These are phyloP conservation scores for Phialophora chinensis DNA, from an alignment of 2,329 filamentous ascomycete species.

Conservation along the genomic window DNA sequence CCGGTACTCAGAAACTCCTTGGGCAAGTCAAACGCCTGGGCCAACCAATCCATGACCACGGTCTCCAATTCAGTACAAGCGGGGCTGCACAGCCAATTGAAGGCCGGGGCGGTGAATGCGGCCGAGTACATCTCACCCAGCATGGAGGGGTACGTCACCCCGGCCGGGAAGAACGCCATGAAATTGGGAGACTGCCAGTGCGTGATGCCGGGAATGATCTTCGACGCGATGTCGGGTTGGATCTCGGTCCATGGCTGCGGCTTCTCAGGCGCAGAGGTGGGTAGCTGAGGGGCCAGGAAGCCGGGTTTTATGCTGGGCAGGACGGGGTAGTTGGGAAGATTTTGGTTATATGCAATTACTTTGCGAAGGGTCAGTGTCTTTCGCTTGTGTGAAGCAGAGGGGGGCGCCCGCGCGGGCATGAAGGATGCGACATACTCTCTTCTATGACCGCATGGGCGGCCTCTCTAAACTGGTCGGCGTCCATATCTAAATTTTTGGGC, in stretches of 20 bases:
- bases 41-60: conserved; percentile 89
- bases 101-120: conserved; percentile 86
- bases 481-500: conserved; percentile 61
- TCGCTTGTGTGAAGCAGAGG: neutral
- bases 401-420: neutral
- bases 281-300: conserved; percentile 81
- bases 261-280: conserved; percentile 69
- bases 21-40: conserved; percentile 74
- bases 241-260: conserved; percentile 77
- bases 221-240: conserved; percentile 78
- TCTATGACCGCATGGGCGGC: conserved; percentile 81
- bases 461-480: conserved; percentile 75
- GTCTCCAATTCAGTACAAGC: conserved; percentile 94
- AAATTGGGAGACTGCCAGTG: conserved; percentile 96
- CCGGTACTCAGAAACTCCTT: conserved; percentile 74
- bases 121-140: conserved; percentile 91
- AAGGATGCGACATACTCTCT: conserved; percentile 67
- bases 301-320: conserved; percentile 80
- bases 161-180: conserved; percentile 92
- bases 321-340: conserved; percentile 71
- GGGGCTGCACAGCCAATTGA: conserved; percentile 96
- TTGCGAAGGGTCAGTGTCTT: conserved; percentile 15
- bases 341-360: conserved; percentile 87
- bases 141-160: conserved; percentile 79
- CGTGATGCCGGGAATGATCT: conserved; percentile 90